Conservation (phyloP, 345 rosid genomes). For the Citrus australasica region DNA sequence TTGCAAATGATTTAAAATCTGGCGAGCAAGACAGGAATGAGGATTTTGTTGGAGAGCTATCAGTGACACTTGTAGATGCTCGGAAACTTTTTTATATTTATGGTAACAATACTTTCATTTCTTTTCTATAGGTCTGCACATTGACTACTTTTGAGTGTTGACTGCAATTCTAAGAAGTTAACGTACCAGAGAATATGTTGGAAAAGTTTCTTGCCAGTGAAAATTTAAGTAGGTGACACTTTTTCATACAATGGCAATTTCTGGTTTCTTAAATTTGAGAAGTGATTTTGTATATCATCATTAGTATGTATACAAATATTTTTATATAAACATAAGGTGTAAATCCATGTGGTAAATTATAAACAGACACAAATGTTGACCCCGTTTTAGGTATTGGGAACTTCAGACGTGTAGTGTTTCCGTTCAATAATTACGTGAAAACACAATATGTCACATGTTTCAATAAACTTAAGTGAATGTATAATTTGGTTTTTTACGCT, state of each 20-base stretch:
- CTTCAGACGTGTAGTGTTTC: not conserved
- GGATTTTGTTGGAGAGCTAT: conserved; percentile 91
- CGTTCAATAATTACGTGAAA: not conserved
- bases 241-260: not conserved
- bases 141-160: not conserved
- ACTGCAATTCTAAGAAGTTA: not conserved
- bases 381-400: not conserved
- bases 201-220: not conserved
- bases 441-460: not conserved
- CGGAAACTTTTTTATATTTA: conserved; percentile 72
- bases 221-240: not conserved
- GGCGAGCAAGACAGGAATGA: conserved; percentile 90
- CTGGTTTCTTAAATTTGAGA: not conserved
- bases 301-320: not conserved
- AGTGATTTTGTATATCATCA: not conserved
- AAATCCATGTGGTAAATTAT: not conserved
- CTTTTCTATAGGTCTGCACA: not conserved
- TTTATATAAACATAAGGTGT: not conserved
- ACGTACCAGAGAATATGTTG: not conserved
- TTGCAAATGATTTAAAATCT: conserved; percentile 57
- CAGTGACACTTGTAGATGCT: conserved; percentile 94
- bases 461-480: not conserved
- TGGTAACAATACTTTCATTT: conserved; percentile 41
- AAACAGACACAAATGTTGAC: not conserved
- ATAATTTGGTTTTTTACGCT: conserved; percentile 11